Evolutionary conservation across 1,139 yeast genomes (phyloP).

Genomic region (Groenewaldozyma auringiensis): DNA sequence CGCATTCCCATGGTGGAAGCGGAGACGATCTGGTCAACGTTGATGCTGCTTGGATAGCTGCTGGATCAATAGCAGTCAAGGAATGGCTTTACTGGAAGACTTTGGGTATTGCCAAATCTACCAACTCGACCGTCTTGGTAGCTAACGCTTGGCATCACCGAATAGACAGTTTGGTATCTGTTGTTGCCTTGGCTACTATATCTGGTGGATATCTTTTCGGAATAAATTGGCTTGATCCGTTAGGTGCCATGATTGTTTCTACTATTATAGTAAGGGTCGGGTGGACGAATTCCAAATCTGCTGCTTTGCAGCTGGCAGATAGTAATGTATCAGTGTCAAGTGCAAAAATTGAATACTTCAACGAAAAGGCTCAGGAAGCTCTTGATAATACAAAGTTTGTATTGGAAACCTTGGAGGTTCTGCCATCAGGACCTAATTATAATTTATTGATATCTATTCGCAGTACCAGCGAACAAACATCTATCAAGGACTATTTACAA

Average conservation of each 20-base stretch:
- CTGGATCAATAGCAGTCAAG: constrained; percentile 75
- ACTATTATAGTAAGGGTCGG: constrained; percentile 79
- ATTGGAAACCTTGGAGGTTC: constrained; percentile 16
- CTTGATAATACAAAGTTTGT: constrained; percentile 25
- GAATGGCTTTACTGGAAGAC: constrained; percentile 84
- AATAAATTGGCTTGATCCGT: constrained; percentile 78
- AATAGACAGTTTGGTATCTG: constrained; percentile 87
- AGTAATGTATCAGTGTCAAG: constrained; percentile 22
- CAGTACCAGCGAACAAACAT: not conserved
- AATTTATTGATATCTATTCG: not conserved
- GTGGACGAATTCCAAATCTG: constrained; percentile 56
- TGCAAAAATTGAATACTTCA: constrained; percentile 15
- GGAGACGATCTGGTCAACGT: constrained; percentile 52
- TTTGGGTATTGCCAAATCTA: constrained; percentile 61
- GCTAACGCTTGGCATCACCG: constrained; percentile 99
- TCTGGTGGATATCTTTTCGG: constrained; percentile 74
- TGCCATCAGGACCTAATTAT: constrained; percentile 28
- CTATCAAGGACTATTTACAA: not conserved
- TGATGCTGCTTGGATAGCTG: constrained; percentile 95
- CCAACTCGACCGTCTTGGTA: constrained; percentile 79
- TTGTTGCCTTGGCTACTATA: constrained; percentile 84
- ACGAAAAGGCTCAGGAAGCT: constrained; percentile 15
- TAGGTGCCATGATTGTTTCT: constrained; percentile 86
- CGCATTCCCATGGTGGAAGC: constrained; percentile 40
- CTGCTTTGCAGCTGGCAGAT: constrained; percentile 73